Conservation (phyloP, 176 grass and related monocot genomes). For the Typha latifolia region DNA sequence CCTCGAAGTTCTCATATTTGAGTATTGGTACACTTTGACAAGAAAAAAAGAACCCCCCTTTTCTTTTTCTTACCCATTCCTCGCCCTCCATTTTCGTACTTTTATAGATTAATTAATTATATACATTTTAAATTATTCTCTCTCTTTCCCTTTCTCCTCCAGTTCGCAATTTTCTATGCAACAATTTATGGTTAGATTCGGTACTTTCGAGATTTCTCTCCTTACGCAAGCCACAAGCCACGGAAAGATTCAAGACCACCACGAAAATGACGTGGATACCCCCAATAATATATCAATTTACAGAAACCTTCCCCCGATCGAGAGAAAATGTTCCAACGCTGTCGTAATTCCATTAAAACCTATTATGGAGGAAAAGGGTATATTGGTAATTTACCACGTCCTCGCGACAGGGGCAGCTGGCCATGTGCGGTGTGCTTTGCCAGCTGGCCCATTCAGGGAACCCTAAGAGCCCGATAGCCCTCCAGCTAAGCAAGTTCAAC, state of each 20-base stretch:
- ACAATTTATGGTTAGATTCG: constrained; percentile 12
- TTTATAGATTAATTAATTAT: not conserved
- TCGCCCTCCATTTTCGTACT: too few species aligned
- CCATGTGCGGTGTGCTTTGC: constrained; percentile 20
- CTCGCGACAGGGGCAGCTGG: constrained; percentile 13
- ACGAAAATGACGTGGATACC: not conserved
- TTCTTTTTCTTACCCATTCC: too few species aligned
- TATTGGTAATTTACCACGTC: not conserved
- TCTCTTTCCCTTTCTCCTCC: not conserved
- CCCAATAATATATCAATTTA: too few species aligned
- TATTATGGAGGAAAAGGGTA: not conserved
- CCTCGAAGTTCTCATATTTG: too few species aligned
- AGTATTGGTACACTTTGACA: too few species aligned
- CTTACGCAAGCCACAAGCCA: not conserved
- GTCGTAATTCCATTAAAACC: not conserved
- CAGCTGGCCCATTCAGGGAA: constrained; percentile 25
- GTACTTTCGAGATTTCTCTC: constrained; percentile 12
- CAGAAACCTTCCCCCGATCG: too few species aligned
- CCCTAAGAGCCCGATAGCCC: constrained; percentile 10
- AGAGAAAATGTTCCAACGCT: too few species aligned
- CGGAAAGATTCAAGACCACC: not conserved
- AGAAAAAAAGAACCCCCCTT: too few species aligned
- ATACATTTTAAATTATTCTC: not conserved
- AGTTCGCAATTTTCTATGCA: constrained; percentile 11
- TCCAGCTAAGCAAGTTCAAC: constrained; percentile 28